Evolutionary conservation across 2,329 filamentous ascomycete genomes (phyloP).

Genomic region (Alternaria atra): DNA sequence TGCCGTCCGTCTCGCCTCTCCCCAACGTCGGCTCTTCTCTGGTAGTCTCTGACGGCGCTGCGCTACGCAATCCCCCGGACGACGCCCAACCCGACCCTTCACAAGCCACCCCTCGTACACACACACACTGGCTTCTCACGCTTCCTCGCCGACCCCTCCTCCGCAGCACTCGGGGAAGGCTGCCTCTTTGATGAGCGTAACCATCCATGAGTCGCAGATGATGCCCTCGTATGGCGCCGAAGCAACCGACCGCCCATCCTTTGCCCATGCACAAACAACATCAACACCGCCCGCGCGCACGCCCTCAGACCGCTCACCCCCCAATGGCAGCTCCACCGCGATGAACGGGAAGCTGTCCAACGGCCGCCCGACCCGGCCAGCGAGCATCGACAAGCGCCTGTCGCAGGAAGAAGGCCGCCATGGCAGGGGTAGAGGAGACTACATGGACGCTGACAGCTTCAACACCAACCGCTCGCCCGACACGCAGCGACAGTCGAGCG

Average conservation of each 20-base stretch:
- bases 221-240: constrained; percentile 64
- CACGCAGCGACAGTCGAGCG: constrained; percentile 35
- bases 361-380: constrained; percentile 45
- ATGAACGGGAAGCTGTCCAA: constrained; percentile 49
- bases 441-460: constrained; percentile 29
- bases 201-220: constrained; percentile 48
- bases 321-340: constrained; percentile 40
- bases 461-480: constrained; percentile 29
- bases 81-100: constrained; percentile 13
- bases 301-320: constrained; percentile 35
- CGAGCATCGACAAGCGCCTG: constrained; percentile 50
- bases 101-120: constrained; percentile 23
- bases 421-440: constrained; percentile 27
- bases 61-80: constrained; percentile 22
- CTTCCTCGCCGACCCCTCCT: constrained; percentile 33
- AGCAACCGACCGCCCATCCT: constrained; percentile 46
- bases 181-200: constrained; percentile 44
- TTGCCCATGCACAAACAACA: constrained; percentile 47
- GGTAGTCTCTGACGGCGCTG: constrained; percentile 13
- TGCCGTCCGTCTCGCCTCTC: constrained; percentile 1
- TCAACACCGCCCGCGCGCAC: constrained; percentile 40
- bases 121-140: constrained; percentile 38
- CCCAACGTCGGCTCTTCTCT: constrained; percentile 9
- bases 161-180: constrained; percentile 37
- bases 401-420: constrained; percentile 40